These are phyloP conservation scores for Westerdykella sp. DNA, from an alignment of 2,329 filamentous ascomycete genomes.

Conservation along the genomic window DNA sequence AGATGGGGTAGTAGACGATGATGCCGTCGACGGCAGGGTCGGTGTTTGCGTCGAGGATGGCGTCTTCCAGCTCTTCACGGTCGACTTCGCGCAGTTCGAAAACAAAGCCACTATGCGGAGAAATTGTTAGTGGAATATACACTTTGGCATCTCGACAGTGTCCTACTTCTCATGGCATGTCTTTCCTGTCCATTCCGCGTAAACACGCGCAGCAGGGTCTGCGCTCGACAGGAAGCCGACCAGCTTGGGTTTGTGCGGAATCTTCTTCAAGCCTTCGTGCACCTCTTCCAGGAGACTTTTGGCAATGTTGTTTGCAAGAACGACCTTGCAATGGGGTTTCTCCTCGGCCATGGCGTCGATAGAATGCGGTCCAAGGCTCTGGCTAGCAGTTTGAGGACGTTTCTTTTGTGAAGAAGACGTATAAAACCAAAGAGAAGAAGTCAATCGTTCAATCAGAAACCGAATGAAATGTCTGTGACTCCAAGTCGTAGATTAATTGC, in stretches of 20 bases:
- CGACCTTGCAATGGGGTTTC: slow-evolving; percentile 71
- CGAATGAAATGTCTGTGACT: background rate
- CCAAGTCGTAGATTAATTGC: background rate
- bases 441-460: slow-evolving; percentile 2
- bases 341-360: slow-evolving; percentile 28
- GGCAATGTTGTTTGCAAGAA: slow-evolving; percentile 81
- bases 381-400: background rate
- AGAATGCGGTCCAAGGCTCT: background rate
- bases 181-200: slow-evolving; percentile 96
- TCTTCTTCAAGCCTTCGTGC: slow-evolving; percentile 63
- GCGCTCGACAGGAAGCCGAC: slow-evolving; percentile 89
- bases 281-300: slow-evolving; percentile 76
- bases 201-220: slow-evolving; percentile 85
- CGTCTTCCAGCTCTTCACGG: slow-evolving; percentile 85
- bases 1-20: slow-evolving; percentile 98
- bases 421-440: slow-evolving; percentile 1
- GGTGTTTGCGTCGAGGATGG: slow-evolving; percentile 75
- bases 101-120: slow-evolving; percentile 65
- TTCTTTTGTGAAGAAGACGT: slow-evolving; percentile 7
- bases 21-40: slow-evolving; percentile 76
- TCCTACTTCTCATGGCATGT: slow-evolving; percentile 92
- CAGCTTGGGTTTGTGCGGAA: slow-evolving; percentile 69
- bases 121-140: background rate
- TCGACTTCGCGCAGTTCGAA: slow-evolving; percentile 80
- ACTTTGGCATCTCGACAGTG: background rate